Conservation (phyloP, 2,329 filamentous ascomycete genomes). For the Venturia oleaginea region DNA sequence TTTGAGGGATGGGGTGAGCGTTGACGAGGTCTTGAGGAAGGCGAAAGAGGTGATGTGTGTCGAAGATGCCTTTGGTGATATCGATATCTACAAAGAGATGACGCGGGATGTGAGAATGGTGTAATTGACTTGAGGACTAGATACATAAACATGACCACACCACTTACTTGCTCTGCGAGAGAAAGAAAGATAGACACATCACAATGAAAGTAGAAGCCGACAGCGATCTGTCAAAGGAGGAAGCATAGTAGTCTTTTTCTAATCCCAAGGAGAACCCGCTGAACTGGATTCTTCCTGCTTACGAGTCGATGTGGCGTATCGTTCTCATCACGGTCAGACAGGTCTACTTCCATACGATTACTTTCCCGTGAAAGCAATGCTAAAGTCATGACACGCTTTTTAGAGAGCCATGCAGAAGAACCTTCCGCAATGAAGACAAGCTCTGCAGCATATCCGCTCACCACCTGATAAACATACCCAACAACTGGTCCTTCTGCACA, state of each 20-base stretch:
- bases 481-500: background rate
- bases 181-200: background rate
- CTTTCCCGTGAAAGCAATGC: background rate
- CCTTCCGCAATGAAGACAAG: background rate
- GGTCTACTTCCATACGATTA: background rate
- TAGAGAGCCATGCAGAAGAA: background rate
- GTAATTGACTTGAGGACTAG: background rate
- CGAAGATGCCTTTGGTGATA: constrained; percentile 18
- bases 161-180: background rate
- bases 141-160: background rate
- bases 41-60: constrained; percentile 25
- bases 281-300: constrained; percentile 31
- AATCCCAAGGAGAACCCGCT: constrained; percentile 22
- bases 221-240: background rate
- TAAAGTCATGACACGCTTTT: background rate
- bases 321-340: constrained; percentile 23
- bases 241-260: background rate
- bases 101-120: background rate
- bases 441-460: background rate
- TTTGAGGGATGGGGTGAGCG: constrained; percentile 19
- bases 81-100: constrained; percentile 1
- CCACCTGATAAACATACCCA: background rate
- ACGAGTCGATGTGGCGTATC: constrained; percentile 44
- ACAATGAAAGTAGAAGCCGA: background rate
- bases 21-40: constrained; percentile 21